phyloP scores from a whole-genome alignment of 1,139 yeast genomes.

The Lodderomyces metapsilosis region DNA sequence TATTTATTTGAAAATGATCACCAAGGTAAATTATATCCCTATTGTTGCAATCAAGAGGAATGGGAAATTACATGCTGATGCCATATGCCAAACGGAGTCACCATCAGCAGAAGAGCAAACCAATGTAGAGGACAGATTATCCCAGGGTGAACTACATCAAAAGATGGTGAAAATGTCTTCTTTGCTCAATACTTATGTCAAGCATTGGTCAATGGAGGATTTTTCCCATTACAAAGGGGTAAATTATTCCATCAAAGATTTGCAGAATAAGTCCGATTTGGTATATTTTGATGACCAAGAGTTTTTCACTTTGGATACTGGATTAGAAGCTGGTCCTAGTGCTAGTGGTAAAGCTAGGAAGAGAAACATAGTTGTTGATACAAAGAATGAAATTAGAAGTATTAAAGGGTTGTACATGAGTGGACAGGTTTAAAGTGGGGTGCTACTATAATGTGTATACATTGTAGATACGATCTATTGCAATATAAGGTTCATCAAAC shows the following conservation, averaged over 20 bases:
- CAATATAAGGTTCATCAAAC: no score
- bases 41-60: conserved; percentile 35
- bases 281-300: conserved; percentile 25
- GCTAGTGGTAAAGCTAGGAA: conserved; percentile 16
- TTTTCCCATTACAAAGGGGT: conserved; percentile 35
- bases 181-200: conserved; percentile 24
- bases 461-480: no score
- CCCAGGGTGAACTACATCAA: conserved; percentile 23
- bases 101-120: conserved; percentile 17
- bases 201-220: conserved; percentile 29
- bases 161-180: conserved; percentile 25
- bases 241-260: conserved; percentile 32
- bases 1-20: conserved; percentile 33
- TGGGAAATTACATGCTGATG: conserved; percentile 39
- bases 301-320: conserved; percentile 11
- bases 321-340: background rate
- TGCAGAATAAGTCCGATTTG: conserved; percentile 38
- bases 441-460: no score
- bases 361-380: conserved; percentile 35
- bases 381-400: conserved; percentile 41
- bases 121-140: conserved; percentile 25
- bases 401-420: conserved; percentile 48
- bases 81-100: conserved; percentile 34
- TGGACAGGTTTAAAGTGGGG: conserved; percentile 29
- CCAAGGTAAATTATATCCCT: conserved; percentile 40